Evolutionary conservation across 768 basidiomycete species (phyloP).

Genomic region (Amanita rubescens): DNA sequence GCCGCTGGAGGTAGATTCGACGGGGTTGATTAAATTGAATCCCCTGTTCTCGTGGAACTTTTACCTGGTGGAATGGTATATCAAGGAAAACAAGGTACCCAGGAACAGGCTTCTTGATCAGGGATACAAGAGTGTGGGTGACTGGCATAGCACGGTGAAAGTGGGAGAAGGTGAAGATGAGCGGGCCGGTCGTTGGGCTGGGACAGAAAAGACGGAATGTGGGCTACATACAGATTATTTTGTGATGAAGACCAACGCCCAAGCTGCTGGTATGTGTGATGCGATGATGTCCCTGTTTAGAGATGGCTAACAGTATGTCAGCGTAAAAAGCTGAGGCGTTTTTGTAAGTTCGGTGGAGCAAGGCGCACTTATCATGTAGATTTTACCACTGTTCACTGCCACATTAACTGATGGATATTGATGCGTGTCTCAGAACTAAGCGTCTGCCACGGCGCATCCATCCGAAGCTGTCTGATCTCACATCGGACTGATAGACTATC

Average conservation of each 20-base stretch:
- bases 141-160: conserved; percentile 92
- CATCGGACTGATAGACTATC: neutral
- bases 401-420: too few species aligned
- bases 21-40: conserved; percentile 90
- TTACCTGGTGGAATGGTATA: conserved; percentile 74
- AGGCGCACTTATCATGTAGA: neutral
- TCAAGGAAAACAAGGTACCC: conserved; percentile 76
- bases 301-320: neutral
- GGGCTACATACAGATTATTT: conserved; percentile 93
- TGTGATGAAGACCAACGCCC: conserved; percentile 54
- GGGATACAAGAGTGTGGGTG: conserved; percentile 94
- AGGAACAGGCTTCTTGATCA: conserved; percentile 81
- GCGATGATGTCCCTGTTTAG: neutral
- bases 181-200: conserved; percentile 88
- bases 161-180: conserved; percentile 71
- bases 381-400: too few species aligned
- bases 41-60: conserved; percentile 90
- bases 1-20: conserved; percentile 86
- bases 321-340: neutral
- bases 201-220: conserved; percentile 88
- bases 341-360: neutral
- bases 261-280: conserved; percentile 12
- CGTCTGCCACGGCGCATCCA: neutral
- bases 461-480: too few species aligned
- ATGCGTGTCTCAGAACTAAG: too few species aligned